Evolutionary conservation across 2,329 filamentous ascomycete genomes (phyloP), one percentile per base, ranked within the genome.

Genomic region (Lachnellula willkommii): DNA sequence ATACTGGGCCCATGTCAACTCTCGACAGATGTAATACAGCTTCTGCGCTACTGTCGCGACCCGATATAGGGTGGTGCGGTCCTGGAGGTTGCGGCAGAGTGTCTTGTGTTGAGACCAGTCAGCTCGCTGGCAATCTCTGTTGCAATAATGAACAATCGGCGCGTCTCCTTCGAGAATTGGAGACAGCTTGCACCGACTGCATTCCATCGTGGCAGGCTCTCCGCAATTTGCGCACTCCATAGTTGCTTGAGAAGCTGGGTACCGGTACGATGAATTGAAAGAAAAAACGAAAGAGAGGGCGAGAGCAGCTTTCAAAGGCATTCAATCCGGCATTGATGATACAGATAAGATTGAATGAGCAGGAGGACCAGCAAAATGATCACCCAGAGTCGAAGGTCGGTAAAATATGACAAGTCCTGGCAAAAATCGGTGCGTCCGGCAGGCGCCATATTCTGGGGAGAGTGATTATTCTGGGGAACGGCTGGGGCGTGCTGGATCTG

Each of bases 171-270:
- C 20, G 42, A 45, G 37, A 7, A 43, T n/a, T 6, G 47, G 24
- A 43, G 53, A 14, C 9, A 17, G 24, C 7, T 37, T 50, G 47
- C 53, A 54, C 2, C 26, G 26, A 17, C 11, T 12, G 24, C 53
- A 50, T 7, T 14, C 11, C 3, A 45, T 9, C 9, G 15, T 45
- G 3, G 36, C 46, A 24, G 46, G 53, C 39, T 50, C 36, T 3
- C 47, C 15, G 53, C 53, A 54, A 9, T 39, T 35, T 4, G 47
- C 5, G 47, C 53, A 54, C 51, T 48, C 14, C 28, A 53, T 53
- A 1, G 14, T 42, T 43, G 15, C 3, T 9, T 40, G 37, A 17
- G n/a, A 17, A n/a, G 14, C 15, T 40, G 9, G 9, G 9, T 4
- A 32, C 9, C 28, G 28, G 9, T 12, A 11, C 4, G 3, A 32